These are phyloP conservation scores for Podila verticillata DNA, from an alignment of 192 early-diverging fungal genomes.

Conservation along the genomic window DNA sequence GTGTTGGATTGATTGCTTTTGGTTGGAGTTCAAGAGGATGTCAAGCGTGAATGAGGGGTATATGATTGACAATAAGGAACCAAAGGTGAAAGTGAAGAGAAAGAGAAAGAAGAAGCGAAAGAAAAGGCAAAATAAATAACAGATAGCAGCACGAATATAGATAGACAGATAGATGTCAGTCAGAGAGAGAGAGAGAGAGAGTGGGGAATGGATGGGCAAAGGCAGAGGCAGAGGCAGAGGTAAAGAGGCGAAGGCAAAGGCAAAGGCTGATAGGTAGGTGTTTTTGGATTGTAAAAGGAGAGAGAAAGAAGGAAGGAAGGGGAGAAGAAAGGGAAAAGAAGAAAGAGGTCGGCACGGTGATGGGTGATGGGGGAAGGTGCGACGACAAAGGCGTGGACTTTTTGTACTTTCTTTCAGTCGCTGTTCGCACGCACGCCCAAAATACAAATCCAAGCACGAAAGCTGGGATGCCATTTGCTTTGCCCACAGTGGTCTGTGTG, in stretches of 20 bases:
- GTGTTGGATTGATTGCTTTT: too few relatives aligned
- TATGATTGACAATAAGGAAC: too few relatives aligned
- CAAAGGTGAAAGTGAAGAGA: neutral
- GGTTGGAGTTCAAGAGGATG: too few relatives aligned
- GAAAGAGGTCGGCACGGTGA: neutral
- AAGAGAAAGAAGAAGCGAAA: neutral
- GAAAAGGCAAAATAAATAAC: neutral
- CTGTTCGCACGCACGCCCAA: too few relatives aligned
- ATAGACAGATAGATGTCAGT: neutral
- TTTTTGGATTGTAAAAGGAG: neutral
- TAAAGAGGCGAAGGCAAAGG: neutral
- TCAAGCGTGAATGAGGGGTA: too few relatives aligned
- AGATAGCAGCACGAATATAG: neutral
- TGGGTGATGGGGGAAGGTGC: too few relatives aligned
- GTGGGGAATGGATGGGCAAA: neutral
- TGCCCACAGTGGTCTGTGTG: too few relatives aligned
- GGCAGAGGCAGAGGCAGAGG: neutral
- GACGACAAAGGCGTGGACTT: too few relatives aligned
- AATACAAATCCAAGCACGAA: too few relatives aligned
- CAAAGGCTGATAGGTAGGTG: neutral
- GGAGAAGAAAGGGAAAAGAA: neutral
- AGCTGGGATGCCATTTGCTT: too few relatives aligned
- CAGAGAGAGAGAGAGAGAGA: neutral
- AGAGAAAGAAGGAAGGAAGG: neutral
- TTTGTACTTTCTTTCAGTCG: too few relatives aligned